Conservation (phyloP, 2,329 filamentous ascomycete species). For the Juglanconis oblonga region DNA sequence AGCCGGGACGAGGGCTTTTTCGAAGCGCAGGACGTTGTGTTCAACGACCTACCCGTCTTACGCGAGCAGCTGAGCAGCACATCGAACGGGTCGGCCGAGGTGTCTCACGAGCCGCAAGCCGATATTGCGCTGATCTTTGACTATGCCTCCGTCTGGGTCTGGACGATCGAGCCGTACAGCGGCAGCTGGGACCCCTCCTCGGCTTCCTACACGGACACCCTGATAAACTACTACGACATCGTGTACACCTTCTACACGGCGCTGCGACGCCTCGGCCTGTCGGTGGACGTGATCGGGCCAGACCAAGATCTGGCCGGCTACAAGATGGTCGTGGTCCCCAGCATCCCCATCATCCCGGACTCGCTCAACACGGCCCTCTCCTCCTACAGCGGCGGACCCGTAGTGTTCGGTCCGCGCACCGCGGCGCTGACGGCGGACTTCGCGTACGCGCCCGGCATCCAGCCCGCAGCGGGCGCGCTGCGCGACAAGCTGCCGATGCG, state of each 20-base stretch:
- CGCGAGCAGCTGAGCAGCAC: not conserved
- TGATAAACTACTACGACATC: slow-evolving; percentile 20
- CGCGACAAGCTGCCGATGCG: slow-evolving; percentile 21
- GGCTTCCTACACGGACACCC: slow-evolving; percentile 16
- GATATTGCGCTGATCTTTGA: slow-evolving; percentile 23
- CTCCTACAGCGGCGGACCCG: slow-evolving; percentile 16
- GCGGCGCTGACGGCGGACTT: slow-evolving; percentile 21
- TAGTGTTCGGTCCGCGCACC: slow-evolving; percentile 22
- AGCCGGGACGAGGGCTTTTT: slow-evolving; percentile 20
- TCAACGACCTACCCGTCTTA: slow-evolving; percentile 19
- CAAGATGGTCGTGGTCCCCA: slow-evolving; percentile 23
- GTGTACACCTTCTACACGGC: slow-evolving; percentile 22
- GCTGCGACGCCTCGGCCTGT: slow-evolving; percentile 23
- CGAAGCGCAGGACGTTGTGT: slow-evolving; percentile 17
- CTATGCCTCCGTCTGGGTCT: slow-evolving; percentile 22
- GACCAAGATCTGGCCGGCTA: slow-evolving; percentile 21
- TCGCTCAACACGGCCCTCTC: slow-evolving; percentile 17
- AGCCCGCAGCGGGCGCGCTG: slow-evolving; percentile 19
- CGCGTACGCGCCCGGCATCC: slow-evolving; percentile 20
- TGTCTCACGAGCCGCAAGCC: slow-evolving; percentile 15
- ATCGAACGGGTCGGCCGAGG: not conserved
- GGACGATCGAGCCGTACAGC: slow-evolving; percentile 24
- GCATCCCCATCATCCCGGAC: slow-evolving; percentile 21
- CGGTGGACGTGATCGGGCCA: slow-evolving; percentile 21
- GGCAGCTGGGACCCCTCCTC: slow-evolving; percentile 22